These are phyloP conservation scores for Rhodotorula babjevae DNA, from an alignment of 768 basidiomycete species.

Conservation along the genomic window DNA sequence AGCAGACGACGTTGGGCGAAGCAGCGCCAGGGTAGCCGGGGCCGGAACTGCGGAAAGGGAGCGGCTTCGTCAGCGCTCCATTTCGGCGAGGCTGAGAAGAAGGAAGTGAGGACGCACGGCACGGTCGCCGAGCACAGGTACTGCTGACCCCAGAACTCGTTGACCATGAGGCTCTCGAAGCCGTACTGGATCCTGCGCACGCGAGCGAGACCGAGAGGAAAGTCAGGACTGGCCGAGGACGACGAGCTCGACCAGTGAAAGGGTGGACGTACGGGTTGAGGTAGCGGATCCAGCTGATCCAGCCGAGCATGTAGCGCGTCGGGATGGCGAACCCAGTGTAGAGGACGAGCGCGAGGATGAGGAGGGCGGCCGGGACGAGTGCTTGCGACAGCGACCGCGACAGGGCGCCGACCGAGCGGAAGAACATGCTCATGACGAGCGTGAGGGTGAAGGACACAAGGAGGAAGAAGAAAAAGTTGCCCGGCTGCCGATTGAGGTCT, in stretches of 20 bases:
- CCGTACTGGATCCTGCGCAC: constrained; percentile 16
- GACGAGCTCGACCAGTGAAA: neutral
- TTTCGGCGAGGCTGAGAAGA: no score
- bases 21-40: constrained; percentile 13
- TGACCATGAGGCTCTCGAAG: constrained; percentile 36
- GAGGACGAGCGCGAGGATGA: constrained; percentile 4
- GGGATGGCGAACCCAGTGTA: constrained; percentile 36
- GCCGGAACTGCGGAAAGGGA: neutral
- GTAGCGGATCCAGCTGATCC: neutral
- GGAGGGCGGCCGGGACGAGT: constrained; percentile 22
- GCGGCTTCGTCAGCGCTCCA: neutral
- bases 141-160: neutral
- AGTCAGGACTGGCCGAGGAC: no score
- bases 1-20: constrained; percentile 39
- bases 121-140: constrained; percentile 13
- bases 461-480: constrained; percentile 50
- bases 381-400: constrained; percentile 28
- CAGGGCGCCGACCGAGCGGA: constrained; percentile 42
- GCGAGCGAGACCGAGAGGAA: no score
- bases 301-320: neutral
- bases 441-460: constrained; percentile 48
- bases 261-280: neutral
- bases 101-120: neutral
- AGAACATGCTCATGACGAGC: constrained; percentile 49
- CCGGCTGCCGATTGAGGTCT: constrained; percentile 49